A percentile compares a stretch with the other conserved stretches of the same genome.
Conservation (phyloP, 768 basidiomycete genomes). For the Lactarius quietus region DNA sequence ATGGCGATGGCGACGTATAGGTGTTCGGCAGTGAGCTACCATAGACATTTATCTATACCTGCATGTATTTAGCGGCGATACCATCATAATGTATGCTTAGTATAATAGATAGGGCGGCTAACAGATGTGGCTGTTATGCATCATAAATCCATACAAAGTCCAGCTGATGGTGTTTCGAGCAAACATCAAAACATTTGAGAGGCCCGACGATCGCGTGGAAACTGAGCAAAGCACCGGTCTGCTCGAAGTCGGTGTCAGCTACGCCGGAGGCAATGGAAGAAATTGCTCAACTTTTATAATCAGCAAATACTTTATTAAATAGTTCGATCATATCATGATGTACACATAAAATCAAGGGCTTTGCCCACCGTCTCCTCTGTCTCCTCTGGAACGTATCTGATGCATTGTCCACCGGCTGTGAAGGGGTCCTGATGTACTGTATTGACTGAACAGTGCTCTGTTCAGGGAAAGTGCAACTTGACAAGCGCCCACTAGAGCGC, state of each 20-base stretch:
- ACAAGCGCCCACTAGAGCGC: not conserved
- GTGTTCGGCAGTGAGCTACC: not conserved
- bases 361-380: not conserved
- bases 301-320: not conserved
- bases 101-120: not conserved
- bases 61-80: conserved; percentile 8
- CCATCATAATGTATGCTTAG: conserved; percentile 4
- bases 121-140: not conserved
- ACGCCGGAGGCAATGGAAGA: too few species aligned
- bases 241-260: too few species aligned
- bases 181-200: too few species aligned
- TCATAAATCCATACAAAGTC: too few species aligned
- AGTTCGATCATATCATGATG: not conserved
- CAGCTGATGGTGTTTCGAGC: too few species aligned
- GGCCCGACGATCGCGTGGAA: too few species aligned
- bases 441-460: too few species aligned
- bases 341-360: not conserved
- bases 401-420: not conserved
- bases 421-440: not conserved
- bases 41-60: conserved; percentile 9
- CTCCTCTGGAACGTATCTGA: not conserved
- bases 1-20: not conserved
- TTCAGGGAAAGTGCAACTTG: not conserved
- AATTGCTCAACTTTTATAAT: not conserved
- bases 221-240: too few species aligned